These are phyloP conservation scores for Abrus pulchellus DNA, from an alignment of 306 rosid genomes.

Conservation along the genomic window DNA sequence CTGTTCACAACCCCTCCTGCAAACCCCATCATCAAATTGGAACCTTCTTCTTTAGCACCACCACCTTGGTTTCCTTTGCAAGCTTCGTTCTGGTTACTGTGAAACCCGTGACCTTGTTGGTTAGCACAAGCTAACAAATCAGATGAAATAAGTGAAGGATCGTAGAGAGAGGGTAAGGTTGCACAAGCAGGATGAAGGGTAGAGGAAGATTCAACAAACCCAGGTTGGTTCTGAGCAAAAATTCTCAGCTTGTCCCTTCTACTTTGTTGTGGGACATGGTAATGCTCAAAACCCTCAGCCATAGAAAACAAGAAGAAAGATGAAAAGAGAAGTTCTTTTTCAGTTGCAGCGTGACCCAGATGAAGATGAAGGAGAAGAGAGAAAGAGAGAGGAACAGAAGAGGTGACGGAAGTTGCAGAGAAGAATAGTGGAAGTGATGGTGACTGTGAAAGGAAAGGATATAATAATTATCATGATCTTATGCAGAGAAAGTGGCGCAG, in stretches of 20 bases:
- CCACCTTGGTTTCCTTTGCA: constrained; percentile 17
- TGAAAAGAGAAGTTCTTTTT: neutral
- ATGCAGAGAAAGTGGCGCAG: constrained; percentile 46
- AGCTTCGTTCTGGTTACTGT: constrained; percentile 10
- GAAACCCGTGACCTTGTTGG: neutral
- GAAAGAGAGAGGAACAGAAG: constrained; percentile 23
- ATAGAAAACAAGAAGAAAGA: constrained; percentile 38
- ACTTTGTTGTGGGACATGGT: constrained; percentile 95
- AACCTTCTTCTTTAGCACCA: constrained; percentile 52
- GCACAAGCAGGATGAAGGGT: constrained; percentile 9
- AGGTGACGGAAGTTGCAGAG: constrained; percentile 30
- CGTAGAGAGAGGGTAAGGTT: constrained; percentile 62
- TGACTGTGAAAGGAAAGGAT: constrained; percentile 57
- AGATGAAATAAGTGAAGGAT: constrained; percentile 67
- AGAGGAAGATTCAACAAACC: constrained; percentile 37
- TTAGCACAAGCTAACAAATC: constrained; percentile 45
- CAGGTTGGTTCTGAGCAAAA: constrained; percentile 50
- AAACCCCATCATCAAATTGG: constrained; percentile 66
- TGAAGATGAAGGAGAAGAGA: constrained; percentile 13
- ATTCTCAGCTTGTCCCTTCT: constrained; percentile 89
- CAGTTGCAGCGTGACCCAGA: neutral
- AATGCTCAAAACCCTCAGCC: constrained; percentile 89
- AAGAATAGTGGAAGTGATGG: constrained; percentile 51
- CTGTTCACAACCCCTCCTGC: constrained; percentile 50
- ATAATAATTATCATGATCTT: constrained; percentile 51